Evolutionary conservation across 2,329 filamentous ascomycete genomes (phyloP).

Genomic region (Diaporthe eres): DNA sequence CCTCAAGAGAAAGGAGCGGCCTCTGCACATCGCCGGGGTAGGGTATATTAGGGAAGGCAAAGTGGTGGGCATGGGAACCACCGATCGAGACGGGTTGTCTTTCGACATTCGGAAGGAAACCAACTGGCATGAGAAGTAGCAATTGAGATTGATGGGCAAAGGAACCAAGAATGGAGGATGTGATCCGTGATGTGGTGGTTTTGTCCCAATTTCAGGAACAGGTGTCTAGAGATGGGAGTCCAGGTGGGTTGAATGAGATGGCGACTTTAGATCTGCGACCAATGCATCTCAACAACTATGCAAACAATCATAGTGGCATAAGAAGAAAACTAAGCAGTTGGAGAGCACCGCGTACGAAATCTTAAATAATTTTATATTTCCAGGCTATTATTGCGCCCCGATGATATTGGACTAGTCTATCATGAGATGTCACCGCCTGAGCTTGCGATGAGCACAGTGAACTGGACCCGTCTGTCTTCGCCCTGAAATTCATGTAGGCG

Average conservation of each 20-base stretch:
- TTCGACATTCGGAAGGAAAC: neutral
- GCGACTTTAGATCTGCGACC: too few species aligned
- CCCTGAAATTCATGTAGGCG: neutral
- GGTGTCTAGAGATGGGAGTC: too few species aligned
- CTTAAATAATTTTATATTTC: neutral
- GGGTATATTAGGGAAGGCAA: neutral
- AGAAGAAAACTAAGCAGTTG: neutral
- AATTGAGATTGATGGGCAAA: accelerated
- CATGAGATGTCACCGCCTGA: neutral
- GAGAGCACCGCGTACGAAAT: neutral
- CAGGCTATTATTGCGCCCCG: neutral
- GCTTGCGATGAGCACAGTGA: neutral
- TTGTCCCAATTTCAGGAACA: too few species aligned
- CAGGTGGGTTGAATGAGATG: too few species aligned
- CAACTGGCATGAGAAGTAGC: neutral
- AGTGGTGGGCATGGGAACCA: neutral
- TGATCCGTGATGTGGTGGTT: too few species aligned
- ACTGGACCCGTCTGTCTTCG: neutral
- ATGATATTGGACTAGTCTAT: neutral
- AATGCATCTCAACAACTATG: too few species aligned
- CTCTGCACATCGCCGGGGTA: conserved; percentile 6
- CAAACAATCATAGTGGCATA: too few species aligned
- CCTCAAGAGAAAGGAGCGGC: neutral
- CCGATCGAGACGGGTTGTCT: neutral
- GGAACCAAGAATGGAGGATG: too few species aligned